Evolutionary conservation across 495 filamentous ascomycete genomes (phyloP).

Genomic region (Talaromyces adpressus): DNA sequence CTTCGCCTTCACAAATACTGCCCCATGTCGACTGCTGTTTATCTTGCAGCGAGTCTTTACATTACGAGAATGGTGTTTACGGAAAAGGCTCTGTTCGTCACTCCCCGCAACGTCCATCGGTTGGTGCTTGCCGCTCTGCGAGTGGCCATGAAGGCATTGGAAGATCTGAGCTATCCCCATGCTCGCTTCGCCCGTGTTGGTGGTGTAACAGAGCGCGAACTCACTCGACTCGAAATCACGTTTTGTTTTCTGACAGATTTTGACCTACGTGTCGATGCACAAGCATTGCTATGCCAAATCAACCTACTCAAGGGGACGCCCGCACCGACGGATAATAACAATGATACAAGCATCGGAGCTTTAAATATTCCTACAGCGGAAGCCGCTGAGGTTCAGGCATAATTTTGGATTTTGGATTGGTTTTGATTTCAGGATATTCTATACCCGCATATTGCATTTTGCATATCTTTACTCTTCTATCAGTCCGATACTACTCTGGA

Average conservation of each 20-base stretch:
- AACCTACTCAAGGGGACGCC: slow-evolving; percentile 14
- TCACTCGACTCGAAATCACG: slow-evolving; percentile 79
- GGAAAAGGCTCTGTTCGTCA: slow-evolving; percentile 68
- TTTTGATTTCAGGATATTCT: not conserved
- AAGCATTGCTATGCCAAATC: slow-evolving; percentile 47
- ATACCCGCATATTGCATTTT: not conserved
- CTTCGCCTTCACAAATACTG: slow-evolving; percentile 82
- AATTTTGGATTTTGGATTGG: not conserved
- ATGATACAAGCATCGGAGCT: not conserved
- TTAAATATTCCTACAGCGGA: not conserved
- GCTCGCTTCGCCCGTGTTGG: slow-evolving; percentile 80
- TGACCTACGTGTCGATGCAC: slow-evolving; percentile 63
- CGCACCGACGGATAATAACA: not conserved
- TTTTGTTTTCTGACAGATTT: slow-evolving; percentile 84
- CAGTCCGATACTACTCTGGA: not conserved
- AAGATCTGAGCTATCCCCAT: slow-evolving; percentile 84
- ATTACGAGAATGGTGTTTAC: slow-evolving; percentile 71
- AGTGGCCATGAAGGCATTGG: slow-evolving; percentile 87
- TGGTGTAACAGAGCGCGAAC: slow-evolving; percentile 72
- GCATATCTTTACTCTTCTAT: not conserved
- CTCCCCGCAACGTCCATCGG: slow-evolving; percentile 77
- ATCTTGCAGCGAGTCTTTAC: slow-evolving; percentile 88
- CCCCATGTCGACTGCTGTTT: slow-evolving; percentile 93
- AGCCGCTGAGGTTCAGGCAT: not conserved
- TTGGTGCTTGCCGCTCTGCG: slow-evolving; percentile 76